Conservation (phyloP, 2,329 filamentous ascomycete species). For the Pseudocercospora fuligena region DNA sequence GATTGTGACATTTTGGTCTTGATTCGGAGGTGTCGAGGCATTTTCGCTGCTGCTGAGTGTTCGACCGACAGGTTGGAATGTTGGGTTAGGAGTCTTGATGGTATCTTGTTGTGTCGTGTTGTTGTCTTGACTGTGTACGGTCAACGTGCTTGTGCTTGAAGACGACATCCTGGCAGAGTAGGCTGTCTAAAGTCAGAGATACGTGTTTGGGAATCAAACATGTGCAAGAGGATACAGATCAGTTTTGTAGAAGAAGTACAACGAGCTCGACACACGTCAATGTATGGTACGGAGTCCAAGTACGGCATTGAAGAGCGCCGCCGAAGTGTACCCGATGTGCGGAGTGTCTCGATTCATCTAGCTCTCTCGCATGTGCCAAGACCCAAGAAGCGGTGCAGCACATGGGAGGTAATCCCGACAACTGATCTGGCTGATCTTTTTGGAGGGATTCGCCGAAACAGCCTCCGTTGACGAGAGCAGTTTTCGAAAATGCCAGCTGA, state of each 20-base stretch:
- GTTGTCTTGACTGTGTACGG: neutral
- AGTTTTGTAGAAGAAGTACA: neutral
- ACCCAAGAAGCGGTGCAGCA: neutral
- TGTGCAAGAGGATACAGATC: neutral
- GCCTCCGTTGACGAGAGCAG: neutral
- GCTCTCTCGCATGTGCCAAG: neutral
- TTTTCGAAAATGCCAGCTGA: neutral
- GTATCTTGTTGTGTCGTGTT: neutral
- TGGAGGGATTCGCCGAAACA: neutral
- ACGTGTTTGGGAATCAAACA: neutral
- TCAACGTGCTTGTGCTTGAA: neutral
- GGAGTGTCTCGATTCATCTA: neutral
- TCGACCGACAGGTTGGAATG: slow-evolving; percentile 8
- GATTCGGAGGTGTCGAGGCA: neutral
- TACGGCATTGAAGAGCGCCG: neutral
- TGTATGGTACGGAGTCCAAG: neutral
- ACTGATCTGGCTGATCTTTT: neutral
- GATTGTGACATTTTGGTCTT: slow-evolving; percentile 2
- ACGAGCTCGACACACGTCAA: neutral
- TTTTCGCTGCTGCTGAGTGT: neutral
- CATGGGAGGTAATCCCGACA: neutral
- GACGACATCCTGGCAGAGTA: neutral
- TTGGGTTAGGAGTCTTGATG: slow-evolving; percentile 4
- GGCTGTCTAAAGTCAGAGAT: too few relatives aligned
- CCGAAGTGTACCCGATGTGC: neutral